phyloP scores from a whole-genome alignment of 2,329 filamentous ascomycete species.

The Botrytis paeoniae region DNA sequence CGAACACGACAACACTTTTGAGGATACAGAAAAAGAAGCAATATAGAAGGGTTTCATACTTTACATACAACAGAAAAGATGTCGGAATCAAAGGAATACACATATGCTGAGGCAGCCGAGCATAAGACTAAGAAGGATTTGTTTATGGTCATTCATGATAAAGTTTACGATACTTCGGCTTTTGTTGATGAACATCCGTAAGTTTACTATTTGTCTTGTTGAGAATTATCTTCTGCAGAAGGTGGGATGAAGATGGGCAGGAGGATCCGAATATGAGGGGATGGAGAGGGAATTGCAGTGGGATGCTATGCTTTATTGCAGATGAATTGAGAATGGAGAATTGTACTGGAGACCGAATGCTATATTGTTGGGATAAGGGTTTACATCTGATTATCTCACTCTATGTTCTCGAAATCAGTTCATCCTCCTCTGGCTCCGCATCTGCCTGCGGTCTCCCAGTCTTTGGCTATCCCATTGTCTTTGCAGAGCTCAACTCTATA shows the following conservation, averaged over 20 bases:
- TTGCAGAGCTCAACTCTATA: background rate
- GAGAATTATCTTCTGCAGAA: background rate
- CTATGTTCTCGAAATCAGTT: background rate
- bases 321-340: constrained; percentile 1
- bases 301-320: background rate
- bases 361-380: background rate
- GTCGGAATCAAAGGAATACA: constrained; percentile 51
- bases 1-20: background rate
- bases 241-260: background rate
- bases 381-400: background rate
- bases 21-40: background rate
- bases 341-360: background rate
- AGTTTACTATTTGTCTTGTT: constrained; percentile 40
- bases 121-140: constrained; percentile 95
- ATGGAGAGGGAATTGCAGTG: background rate
- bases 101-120: constrained; percentile 75
- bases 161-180: constrained; percentile 85
- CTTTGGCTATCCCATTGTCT: background rate
- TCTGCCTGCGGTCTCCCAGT: background rate
- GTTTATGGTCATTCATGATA: constrained; percentile 89
- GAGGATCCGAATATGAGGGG: background rate
- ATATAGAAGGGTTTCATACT: background rate
- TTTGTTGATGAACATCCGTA: constrained; percentile 97
- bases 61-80: constrained; percentile 34
- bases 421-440: background rate